phyloP scores from a whole-genome alignment of 352 stramenopile species.

The Plasmopara viticola region DNA sequence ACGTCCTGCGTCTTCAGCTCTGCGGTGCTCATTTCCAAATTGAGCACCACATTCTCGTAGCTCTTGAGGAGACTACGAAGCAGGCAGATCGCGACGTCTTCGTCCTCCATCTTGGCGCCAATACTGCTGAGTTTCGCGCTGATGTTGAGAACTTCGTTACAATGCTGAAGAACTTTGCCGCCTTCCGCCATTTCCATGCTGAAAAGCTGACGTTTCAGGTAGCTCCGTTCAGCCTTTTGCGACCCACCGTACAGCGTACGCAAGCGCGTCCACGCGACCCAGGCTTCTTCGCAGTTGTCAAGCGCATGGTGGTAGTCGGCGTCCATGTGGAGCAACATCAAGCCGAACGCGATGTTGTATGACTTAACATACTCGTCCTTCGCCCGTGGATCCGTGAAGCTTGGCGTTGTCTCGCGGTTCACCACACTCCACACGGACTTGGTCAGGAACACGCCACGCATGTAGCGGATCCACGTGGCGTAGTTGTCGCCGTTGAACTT shows the following conservation, averaged over 20 bases:
- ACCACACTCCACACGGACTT: not conserved
- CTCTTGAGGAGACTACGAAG: conserved; percentile 1
- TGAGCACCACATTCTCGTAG: conserved; percentile 1
- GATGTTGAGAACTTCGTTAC: conserved; percentile 5
- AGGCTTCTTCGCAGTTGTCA: not conserved
- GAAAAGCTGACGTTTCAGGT: not conserved
- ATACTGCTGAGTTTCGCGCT: not conserved
- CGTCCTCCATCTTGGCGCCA: not conserved
- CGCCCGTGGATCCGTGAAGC: too few relatives aligned
- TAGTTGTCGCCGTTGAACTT: not conserved
- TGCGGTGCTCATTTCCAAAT: not conserved
- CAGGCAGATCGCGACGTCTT: not conserved
- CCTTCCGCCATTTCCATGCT: not conserved
- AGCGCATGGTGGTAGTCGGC: too few relatives aligned
- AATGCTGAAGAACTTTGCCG: not conserved
- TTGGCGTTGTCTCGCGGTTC: too few relatives aligned
- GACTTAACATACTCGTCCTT: too few relatives aligned
- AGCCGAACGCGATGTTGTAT: not conserved
- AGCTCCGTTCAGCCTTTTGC: not conserved
- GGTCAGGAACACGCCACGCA: not conserved
- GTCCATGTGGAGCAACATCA: too few relatives aligned
- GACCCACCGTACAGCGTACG: not conserved
- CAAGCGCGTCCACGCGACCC: not conserved
- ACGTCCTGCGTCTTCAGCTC: not conserved
- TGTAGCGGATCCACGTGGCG: not conserved